Conservation (phyloP, 202 grass and related monocot genomes). For the Zoysia matrella region DNA sequence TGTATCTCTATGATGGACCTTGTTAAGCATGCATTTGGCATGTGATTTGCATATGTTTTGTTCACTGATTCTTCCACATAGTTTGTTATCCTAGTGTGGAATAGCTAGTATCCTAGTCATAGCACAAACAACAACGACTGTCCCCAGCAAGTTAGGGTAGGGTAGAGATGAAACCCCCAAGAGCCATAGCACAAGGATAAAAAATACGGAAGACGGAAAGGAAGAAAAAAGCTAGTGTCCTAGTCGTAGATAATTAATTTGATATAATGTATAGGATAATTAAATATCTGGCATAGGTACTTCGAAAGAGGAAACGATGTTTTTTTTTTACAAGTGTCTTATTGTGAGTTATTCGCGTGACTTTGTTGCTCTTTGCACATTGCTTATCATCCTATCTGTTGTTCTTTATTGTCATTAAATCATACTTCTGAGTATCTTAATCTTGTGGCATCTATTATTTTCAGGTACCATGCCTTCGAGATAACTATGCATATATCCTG, state of each 20-base stretch:
- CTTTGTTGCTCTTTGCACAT: neutral
- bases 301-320: neutral
- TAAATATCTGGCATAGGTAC: slow-evolving; percentile 1
- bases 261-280: neutral
- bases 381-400: slow-evolving; percentile 11
- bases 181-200: no score
- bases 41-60: neutral
- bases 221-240: no score
- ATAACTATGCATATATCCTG: slow-evolving; percentile 97
- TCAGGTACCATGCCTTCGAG: slow-evolving; percentile 96
- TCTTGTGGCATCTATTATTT: slow-evolving; percentile 29
- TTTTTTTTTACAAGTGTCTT: neutral
- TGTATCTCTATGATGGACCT: slow-evolving; percentile 25
- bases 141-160: no score
- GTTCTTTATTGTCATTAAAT: slow-evolving; percentile 16
- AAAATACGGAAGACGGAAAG: no score
- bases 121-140: no score
- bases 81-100: no score
- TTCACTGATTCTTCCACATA: neutral
- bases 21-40: slow-evolving; percentile 5
- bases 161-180: no score
- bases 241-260: no score
- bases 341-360: neutral
- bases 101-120: no score
- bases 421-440: neutral